phyloP scores from a whole-genome alignment of 2,329 filamentous ascomycete species.

The Apiospora sp. region DNA sequence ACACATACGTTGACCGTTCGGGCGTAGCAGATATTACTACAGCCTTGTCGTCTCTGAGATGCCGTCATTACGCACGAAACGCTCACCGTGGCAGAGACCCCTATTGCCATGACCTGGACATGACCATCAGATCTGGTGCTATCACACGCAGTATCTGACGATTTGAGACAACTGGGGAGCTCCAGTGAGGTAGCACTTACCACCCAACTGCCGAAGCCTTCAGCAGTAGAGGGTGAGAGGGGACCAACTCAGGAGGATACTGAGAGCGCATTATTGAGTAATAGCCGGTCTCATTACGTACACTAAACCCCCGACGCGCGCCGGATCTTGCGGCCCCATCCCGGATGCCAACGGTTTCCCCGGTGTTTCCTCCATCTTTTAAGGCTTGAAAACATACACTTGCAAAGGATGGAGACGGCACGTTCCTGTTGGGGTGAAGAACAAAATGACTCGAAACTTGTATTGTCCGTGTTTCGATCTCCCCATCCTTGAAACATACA shows the following conservation, averaged over 20 bases:
- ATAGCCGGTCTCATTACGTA: slow-evolving; percentile 20
- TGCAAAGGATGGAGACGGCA: slow-evolving; percentile 15
- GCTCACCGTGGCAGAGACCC: neutral
- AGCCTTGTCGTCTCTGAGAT: neutral
- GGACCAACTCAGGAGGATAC: neutral
- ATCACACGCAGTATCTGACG: neutral
- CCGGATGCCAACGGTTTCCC: slow-evolving; percentile 17
- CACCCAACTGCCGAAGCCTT: slow-evolving; percentile 7
- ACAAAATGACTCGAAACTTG: slow-evolving; percentile 13
- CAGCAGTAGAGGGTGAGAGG: neutral
- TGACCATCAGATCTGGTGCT: slow-evolving; percentile 15
- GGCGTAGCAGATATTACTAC: neutral
- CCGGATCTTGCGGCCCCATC: slow-evolving; percentile 9
- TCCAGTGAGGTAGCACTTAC: neutral
- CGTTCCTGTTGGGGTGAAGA: neutral
- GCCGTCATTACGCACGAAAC: slow-evolving; percentile 2
- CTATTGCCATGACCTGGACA: neutral
- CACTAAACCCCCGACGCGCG: neutral
- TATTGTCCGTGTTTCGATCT: slow-evolving; percentile 8
- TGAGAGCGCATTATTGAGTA: slow-evolving; percentile 13
- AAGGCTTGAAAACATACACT: neutral
- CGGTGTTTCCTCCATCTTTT: neutral
- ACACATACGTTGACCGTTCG: neutral
- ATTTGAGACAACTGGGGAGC: neutral
- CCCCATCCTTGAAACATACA: neutral